Evolutionary conservation across 2,329 filamentous ascomycete species (phyloP).

Genomic region (Colletotrichum tropicale): DNA sequence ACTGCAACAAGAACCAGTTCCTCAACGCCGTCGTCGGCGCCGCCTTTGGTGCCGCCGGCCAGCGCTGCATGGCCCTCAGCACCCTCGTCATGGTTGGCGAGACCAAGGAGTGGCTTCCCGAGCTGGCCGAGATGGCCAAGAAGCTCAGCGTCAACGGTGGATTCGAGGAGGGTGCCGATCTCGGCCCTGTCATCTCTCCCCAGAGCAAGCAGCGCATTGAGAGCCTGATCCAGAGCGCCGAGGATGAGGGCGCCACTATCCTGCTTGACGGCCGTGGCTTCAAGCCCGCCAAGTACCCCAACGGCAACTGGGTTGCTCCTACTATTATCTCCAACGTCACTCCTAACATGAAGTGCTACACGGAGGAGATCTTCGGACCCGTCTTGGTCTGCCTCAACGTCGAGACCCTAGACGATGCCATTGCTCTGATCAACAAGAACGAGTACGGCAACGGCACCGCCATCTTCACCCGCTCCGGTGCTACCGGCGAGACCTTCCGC

Average conservation of each 20-base stretch:
- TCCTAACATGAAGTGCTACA: constrained; percentile 82
- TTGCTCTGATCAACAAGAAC: constrained; percentile 82
- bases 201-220: constrained; percentile 82
- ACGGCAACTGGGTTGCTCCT: constrained; percentile 85
- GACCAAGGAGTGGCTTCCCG: constrained; percentile 81
- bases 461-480: constrained; percentile 81
- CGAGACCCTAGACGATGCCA: constrained; percentile 78
- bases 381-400: constrained; percentile 83
- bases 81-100: constrained; percentile 85
- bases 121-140: constrained; percentile 79
- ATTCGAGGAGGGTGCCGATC: constrained; percentile 79
- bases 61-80: constrained; percentile 86
- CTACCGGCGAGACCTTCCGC: constrained; percentile 80
- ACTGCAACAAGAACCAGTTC: constrained; percentile 90
- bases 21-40: constrained; percentile 84
- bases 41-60: constrained; percentile 83
- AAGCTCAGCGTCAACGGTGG: constrained; percentile 77
- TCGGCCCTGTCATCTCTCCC: constrained; percentile 82
- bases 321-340: constrained; percentile 85
- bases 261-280: constrained; percentile 80
- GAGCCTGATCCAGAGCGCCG: constrained; percentile 74
- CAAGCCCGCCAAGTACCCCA: constrained; percentile 78
- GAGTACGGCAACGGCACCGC: constrained; percentile 88
- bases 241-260: constrained; percentile 81
- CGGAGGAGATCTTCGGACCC: constrained; percentile 84